Conservation (phyloP, 208 protist species). For the Trypanosoma caninum region DNA sequence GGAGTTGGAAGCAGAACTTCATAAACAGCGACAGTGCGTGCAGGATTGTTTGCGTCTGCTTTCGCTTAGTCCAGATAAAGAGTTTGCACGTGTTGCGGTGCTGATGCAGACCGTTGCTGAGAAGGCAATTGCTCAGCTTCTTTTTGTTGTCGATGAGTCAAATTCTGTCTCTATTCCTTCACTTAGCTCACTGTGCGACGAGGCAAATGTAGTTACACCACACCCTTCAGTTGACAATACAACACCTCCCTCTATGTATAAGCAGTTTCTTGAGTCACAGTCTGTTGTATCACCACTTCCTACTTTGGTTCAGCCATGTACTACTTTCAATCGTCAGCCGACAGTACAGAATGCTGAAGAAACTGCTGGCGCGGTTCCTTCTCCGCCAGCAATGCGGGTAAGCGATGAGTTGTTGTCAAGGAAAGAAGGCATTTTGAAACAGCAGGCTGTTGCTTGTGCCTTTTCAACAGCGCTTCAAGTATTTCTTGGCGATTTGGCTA, state of each 20-base stretch:
- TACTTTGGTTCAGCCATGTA: not conserved
- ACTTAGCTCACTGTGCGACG: not conserved
- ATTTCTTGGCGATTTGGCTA: constrained; percentile 18
- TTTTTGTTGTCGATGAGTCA: constrained; percentile 11
- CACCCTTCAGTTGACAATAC: not conserved
- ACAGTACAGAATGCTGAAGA: too few relatives aligned
- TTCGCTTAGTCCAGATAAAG: not conserved
- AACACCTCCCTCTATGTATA: not conserved
- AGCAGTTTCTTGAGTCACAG: not conserved
- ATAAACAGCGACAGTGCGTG: constrained; percentile 1
- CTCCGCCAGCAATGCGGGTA: constrained; percentile 7
- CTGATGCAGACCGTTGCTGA: constrained; percentile 1
- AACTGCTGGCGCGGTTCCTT: too few relatives aligned
- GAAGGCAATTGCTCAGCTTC: constrained; percentile 3
- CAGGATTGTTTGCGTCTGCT: constrained; percentile 8
- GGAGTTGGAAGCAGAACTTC: not conserved
- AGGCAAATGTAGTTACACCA: not conserved
- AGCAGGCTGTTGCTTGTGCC: not conserved
- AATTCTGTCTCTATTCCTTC: not conserved
- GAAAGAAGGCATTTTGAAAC: not conserved
- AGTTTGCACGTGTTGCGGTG: not conserved
- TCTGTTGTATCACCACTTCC: too few relatives aligned
- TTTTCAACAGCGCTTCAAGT: constrained; percentile 13
- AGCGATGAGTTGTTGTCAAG: constrained; percentile 5
- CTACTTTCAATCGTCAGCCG: too few relatives aligned